Percentiles rank a stretch among this genome's conserved stretches.
phyloP scores from a whole-genome alignment of 108 stramenopile genomes.

The Chaetoceros muelleri region DNA sequence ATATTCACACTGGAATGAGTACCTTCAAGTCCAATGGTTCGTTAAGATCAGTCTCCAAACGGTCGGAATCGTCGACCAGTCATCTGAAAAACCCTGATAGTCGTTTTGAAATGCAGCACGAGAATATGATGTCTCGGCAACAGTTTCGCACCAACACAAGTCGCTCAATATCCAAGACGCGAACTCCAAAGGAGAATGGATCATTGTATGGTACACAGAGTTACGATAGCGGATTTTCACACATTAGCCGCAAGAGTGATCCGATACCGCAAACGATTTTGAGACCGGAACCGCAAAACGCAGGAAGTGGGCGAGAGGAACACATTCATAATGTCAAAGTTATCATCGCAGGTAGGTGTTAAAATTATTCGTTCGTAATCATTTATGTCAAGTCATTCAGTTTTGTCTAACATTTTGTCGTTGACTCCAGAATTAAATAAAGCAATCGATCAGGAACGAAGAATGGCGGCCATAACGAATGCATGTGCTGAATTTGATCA shows the following conservation, averaged over 20 bases:
- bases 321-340: neutral
- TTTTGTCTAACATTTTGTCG: neutral
- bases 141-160: neutral
- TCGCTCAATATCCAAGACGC: neutral
- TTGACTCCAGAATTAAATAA: slow-evolving; percentile 4
- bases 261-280: neutral
- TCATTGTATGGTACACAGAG: neutral
- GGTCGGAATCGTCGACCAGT: neutral
- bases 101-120: neutral
- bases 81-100: neutral
- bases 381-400: neutral
- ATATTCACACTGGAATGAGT: neutral
- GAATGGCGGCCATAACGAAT: slow-evolving; percentile 42
- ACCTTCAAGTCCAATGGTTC: too few relatives aligned
- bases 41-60: neutral
- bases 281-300: neutral
- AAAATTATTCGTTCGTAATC: neutral
- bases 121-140: neutral
- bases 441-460: slow-evolving; percentile 21
- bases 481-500: slow-evolving; percentile 64
- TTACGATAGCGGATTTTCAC: neutral
- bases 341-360: neutral
- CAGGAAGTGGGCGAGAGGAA: neutral
- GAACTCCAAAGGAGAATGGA: neutral
- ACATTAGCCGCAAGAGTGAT: neutral